phyloP scores from a whole-genome alignment of 2,329 filamentous ascomycete genomes.

The Fusarium sp. region DNA sequence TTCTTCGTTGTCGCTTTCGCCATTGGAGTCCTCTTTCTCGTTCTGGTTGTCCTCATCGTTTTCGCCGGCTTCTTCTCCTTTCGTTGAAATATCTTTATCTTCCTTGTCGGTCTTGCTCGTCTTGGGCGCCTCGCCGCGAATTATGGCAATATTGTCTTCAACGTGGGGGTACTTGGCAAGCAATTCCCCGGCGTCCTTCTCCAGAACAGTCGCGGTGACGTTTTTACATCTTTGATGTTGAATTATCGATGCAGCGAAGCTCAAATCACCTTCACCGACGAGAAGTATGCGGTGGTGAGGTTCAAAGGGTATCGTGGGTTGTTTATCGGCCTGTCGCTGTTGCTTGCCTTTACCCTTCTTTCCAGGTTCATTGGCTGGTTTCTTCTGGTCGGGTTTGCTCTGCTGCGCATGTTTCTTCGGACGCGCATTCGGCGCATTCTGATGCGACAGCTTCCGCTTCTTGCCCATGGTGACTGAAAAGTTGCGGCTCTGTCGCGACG shows the following conservation, averaged over 20 bases:
- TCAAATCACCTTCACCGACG: conserved; percentile 85
- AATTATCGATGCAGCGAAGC: conserved; percentile 79
- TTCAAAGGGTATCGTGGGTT: conserved; percentile 76
- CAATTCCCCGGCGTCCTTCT: conserved; percentile 70
- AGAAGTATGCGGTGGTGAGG: conserved; percentile 79
- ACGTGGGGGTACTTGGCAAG: conserved; percentile 82
- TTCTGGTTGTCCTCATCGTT: conserved; percentile 15
- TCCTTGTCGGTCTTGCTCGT: conserved; percentile 28
- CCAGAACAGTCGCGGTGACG: conserved; percentile 79
- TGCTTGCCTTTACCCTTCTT: conserved; percentile 48
- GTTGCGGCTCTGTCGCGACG: conserved; percentile 22
- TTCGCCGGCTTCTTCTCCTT: conserved; percentile 18
- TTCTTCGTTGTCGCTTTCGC: conserved; percentile 37
- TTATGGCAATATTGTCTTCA: conserved; percentile 68
- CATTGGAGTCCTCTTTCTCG: conserved; percentile 28
- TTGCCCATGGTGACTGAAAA: conserved; percentile 54
- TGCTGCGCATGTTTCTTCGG: conserved; percentile 42
- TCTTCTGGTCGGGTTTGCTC: conserved; percentile 39
- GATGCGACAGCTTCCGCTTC: conserved; percentile 60
- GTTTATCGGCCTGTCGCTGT: conserved; percentile 47
- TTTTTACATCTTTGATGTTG: conserved; percentile 75
- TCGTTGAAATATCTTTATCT: neutral
- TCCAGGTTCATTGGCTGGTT: conserved; percentile 38
- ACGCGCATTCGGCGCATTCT: conserved; percentile 35
- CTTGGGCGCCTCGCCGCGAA: conserved; percentile 54